These are phyloP conservation scores for Cydonia oblonga DNA, from an alignment of 331 rosid species.

Conservation along the genomic window DNA sequence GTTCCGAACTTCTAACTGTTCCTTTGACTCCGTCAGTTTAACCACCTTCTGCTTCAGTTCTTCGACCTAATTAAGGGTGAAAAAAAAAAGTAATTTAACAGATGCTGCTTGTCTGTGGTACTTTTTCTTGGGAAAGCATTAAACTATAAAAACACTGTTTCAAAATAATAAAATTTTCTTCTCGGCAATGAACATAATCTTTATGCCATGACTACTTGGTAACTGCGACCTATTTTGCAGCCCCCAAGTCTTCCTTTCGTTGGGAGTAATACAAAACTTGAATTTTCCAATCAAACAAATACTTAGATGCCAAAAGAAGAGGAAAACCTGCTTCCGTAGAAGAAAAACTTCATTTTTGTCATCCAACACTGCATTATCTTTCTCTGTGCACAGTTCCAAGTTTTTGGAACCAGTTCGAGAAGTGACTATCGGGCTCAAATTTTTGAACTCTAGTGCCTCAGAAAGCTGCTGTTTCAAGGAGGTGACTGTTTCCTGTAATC, in stretches of 20 bases:
- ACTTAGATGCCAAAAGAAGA: neutral
- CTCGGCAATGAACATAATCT: no score
- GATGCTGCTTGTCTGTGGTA: neutral
- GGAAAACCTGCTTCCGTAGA: constrained; percentile 53
- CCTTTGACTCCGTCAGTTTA: constrained; percentile 59
- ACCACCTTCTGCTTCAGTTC: constrained; percentile 54
- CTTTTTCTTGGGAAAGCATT: neutral
- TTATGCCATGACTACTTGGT: no score
- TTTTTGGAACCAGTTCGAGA: constrained; percentile 28
- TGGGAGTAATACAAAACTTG: neutral
- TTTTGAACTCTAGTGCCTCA: constrained; percentile 46
- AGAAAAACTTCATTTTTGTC: constrained; percentile 30
- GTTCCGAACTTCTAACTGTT: constrained; percentile 62
- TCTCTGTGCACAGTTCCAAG: constrained; percentile 24
- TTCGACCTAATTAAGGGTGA: constrained; percentile 37
- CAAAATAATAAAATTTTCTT: no score
- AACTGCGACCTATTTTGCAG: no score
- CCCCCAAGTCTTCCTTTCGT: no score
- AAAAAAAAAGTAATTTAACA: constrained; percentile 1
- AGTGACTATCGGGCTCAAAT: constrained; percentile 28
- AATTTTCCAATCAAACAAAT: neutral
- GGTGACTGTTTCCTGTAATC: constrained; percentile 54
- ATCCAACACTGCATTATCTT: constrained; percentile 17
- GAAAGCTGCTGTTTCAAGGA: constrained; percentile 75
- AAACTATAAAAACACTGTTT: no score